Conservation (phyloP, 2,329 filamentous ascomycete genomes). For the Podosphaera fusca region DNA sequence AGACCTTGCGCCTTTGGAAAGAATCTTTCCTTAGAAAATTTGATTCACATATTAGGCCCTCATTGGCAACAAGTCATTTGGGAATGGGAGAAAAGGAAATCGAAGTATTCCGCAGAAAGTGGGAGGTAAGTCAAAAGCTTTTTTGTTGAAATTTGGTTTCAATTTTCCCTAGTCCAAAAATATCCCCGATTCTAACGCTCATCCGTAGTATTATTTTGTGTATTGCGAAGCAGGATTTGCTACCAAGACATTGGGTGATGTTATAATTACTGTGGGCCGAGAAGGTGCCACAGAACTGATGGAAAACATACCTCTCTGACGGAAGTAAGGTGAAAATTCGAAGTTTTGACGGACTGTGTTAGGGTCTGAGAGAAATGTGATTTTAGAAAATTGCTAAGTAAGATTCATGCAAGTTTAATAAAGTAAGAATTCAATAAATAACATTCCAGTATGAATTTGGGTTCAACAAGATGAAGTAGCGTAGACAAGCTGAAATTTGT, state of each 20-base stretch:
- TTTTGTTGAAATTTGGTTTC: not conserved
- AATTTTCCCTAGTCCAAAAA: not conserved
- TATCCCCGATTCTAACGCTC: conserved; percentile 1
- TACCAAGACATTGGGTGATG: conserved; percentile 49
- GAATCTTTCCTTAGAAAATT: conserved; percentile 43
- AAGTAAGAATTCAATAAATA: not conserved
- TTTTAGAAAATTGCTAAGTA: not conserved
- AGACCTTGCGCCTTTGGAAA: conserved; percentile 43
- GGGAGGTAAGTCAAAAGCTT: conserved; percentile 28
- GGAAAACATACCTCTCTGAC: conserved; percentile 41
- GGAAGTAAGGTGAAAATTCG: not conserved
- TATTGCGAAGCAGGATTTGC: conserved; percentile 55
- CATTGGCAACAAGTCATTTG: conserved; percentile 32
- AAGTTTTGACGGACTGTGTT: not conserved
- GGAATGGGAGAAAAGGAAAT: conserved; percentile 37
- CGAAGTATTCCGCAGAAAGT: conserved; percentile 46
- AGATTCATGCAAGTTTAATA: not conserved
- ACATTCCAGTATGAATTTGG: not conserved
- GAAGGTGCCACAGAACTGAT: conserved; percentile 35
- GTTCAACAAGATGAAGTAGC: no score
- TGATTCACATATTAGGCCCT: conserved; percentile 32
- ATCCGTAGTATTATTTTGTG: conserved; percentile 45
- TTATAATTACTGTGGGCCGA: conserved; percentile 42
- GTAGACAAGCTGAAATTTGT: not conserved
- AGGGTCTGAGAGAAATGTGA: not conserved